Evolutionary conservation across 2,329 filamentous ascomycete genomes (phyloP), one percentile per base, ranked within the genome.

Genomic region (Drechslerella coelobrocha): DNA sequence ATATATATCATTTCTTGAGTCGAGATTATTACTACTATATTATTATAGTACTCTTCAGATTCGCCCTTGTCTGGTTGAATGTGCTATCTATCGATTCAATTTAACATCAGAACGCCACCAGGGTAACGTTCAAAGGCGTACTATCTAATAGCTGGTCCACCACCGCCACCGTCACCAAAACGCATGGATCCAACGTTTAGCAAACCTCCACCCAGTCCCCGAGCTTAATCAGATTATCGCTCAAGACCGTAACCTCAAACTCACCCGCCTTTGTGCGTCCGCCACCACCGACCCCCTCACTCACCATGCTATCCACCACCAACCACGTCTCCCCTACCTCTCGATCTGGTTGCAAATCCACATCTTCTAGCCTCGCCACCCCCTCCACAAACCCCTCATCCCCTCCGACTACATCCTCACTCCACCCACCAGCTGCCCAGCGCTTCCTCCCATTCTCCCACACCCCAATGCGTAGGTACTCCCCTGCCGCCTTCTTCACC

Each of bases 281-380:
- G 7, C 39, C 39, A 27, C 23, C 21, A 6, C 23, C 51, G 2
- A 34, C 59, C n/a, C 47, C 62, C 27, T 65, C 68, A 31, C 60
- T 65, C 1, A 65, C 68, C 68, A 72, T 72, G 51, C 60, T 72
- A 55, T 72, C 68, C 21, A 65, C 68, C 2, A 72, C 68, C 24
- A 72, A 54, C 60, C 61, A 72, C 17, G 68, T 65, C 53, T 65
- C 60, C 12, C 54, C 60, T 5, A 61, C 68, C 27, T 72, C 68
- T 23, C 68, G 65, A 45, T 65, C 60, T 8, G 68, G 68, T 12
- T 41, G 41, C 54, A 72, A 65, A 61, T 72, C 68, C n/a, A 62
- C 59, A 47, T 72, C 54, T 12, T 65, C 68, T 19, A 72, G 50
- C 43, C 68, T 65, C 23, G 61, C 68, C 14, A 72, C 68, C 4